phyloP scores from a whole-genome alignment of 176 grass and related monocot species.

The Oryza longistaminata region DNA sequence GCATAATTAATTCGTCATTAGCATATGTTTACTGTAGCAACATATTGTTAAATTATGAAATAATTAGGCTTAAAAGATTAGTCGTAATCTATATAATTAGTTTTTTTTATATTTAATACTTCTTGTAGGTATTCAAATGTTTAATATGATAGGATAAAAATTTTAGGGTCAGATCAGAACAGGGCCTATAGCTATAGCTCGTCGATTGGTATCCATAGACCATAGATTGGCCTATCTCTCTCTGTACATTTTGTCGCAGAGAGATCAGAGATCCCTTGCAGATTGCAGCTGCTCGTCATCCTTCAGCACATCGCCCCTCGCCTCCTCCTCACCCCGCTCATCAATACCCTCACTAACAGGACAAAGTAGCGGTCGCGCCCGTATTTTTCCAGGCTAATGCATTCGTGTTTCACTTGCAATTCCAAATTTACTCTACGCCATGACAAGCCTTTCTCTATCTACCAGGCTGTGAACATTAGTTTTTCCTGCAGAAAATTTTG shows the following conservation, averaged over 20 bases:
- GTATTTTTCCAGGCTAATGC: conserved; percentile 3
- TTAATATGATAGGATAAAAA: too few relatives aligned
- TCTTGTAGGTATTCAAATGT: too few relatives aligned
- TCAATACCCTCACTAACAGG: neutral
- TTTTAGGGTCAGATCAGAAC: too few relatives aligned
- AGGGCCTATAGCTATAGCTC: neutral
- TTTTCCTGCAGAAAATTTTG: neutral
- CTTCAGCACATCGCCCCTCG: neutral
- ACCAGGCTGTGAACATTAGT: neutral
- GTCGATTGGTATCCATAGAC: neutral
- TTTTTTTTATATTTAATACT: too few relatives aligned
- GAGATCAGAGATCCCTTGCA: conserved; percentile 27
- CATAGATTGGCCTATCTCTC: neutral
- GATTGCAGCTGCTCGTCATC: neutral
- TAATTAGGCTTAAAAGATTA: too few relatives aligned
- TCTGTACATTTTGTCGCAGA: conserved; percentile 42
- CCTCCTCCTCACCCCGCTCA: neutral
- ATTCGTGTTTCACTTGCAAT: neutral
- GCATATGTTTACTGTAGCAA: too few relatives aligned
- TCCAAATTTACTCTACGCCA: neutral
- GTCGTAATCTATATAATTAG: too few relatives aligned
- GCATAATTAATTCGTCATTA: too few relatives aligned
- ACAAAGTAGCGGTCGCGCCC: conserved; percentile 44
- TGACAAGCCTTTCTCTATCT: neutral
- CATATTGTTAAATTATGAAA: too few relatives aligned